phyloP scores from a whole-genome alignment of 768 basidiomycete genomes.

The Tylopilus felleus region DNA sequence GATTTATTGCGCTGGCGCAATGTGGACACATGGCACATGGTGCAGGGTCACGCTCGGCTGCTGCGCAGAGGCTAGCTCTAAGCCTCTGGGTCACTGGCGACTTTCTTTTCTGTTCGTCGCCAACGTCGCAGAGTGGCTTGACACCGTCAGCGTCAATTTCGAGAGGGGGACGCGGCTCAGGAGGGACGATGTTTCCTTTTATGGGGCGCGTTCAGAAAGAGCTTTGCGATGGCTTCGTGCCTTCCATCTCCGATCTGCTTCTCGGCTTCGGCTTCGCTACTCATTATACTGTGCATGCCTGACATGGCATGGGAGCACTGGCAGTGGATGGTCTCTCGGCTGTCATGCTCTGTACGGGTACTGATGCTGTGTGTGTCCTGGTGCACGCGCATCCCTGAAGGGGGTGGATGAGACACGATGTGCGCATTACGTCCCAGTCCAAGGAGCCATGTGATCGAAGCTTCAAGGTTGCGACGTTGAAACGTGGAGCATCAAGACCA shows the following conservation, averaged over 20 bases:
- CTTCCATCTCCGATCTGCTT: conserved; percentile 27
- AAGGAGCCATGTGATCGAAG: conserved; percentile 11
- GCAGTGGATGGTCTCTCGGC: conserved; percentile 5
- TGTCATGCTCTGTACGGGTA: conserved; percentile 2
- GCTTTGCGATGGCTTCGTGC: conserved; percentile 10
- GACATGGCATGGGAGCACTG: conserved; percentile 18
- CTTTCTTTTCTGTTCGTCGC: too few relatives aligned
- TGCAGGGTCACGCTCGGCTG: not conserved
- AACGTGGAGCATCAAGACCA: conserved; percentile 2
- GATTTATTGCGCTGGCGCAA: conserved; percentile 25
- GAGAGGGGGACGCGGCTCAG: not conserved
- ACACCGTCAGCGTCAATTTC: not conserved
- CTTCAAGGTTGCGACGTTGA: conserved; percentile 1
- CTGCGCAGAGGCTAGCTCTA: not conserved
- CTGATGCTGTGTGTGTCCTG: too few relatives aligned
- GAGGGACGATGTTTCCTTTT: conserved; percentile 17
- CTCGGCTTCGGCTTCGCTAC: conserved; percentile 19
- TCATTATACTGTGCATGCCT: not conserved
- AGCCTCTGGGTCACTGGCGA: not conserved
- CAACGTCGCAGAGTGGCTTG: not conserved
- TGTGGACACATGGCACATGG: conserved; percentile 7
- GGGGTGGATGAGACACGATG: not conserved
- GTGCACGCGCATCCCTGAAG: not conserved
- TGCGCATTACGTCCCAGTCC: conserved; percentile 10
- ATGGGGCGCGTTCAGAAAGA: conserved; percentile 5